Conservation (phyloP, 352 stramenopile genomes). For the Globisporangium iwayamae region DNA sequence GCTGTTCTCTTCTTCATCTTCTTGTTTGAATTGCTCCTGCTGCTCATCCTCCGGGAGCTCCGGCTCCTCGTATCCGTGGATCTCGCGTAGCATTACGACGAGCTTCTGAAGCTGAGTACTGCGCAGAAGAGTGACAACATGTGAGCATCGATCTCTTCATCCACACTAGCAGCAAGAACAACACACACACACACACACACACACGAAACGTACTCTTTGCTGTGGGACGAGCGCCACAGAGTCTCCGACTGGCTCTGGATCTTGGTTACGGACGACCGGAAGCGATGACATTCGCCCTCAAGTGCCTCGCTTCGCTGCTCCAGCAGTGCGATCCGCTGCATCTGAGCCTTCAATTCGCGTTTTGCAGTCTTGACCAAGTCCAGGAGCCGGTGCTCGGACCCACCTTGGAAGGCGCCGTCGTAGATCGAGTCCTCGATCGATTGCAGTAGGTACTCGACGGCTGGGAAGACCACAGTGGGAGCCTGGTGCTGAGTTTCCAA, state of each 20-base stretch:
- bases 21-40: slow-evolving; percentile 22
- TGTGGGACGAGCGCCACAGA: slow-evolving; percentile 8
- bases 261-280: slow-evolving; percentile 9
- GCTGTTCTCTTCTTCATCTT: slow-evolving; percentile 15
- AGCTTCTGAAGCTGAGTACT: slow-evolving; percentile 40
- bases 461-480: not conserved
- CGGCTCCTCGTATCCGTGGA: slow-evolving; percentile 22
- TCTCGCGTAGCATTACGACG: slow-evolving; percentile 30
- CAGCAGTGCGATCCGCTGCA: slow-evolving; percentile 9
- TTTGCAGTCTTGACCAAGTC: slow-evolving; percentile 11
- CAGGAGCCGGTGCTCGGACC: slow-evolving; percentile 9
- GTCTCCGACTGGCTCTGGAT: slow-evolving; percentile 17
- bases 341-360: slow-evolving; percentile 7
- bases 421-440: slow-evolving; percentile 11
- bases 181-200: not conserved
- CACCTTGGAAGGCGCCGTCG: slow-evolving; percentile 6
- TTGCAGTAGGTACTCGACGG: slow-evolving; percentile 9
- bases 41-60: slow-evolving; percentile 30
- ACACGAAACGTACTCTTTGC: slow-evolving; percentile 15
- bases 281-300: slow-evolving; percentile 8
- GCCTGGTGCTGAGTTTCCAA: not conserved
- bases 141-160: not conserved
- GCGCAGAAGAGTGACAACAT: slow-evolving; percentile 10
- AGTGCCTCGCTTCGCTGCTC: slow-evolving; percentile 8
- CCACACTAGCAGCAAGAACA: not conserved